phyloP scores from a whole-genome alignment of 208 protist genomes.

The Crithidia sp. region DNA sequence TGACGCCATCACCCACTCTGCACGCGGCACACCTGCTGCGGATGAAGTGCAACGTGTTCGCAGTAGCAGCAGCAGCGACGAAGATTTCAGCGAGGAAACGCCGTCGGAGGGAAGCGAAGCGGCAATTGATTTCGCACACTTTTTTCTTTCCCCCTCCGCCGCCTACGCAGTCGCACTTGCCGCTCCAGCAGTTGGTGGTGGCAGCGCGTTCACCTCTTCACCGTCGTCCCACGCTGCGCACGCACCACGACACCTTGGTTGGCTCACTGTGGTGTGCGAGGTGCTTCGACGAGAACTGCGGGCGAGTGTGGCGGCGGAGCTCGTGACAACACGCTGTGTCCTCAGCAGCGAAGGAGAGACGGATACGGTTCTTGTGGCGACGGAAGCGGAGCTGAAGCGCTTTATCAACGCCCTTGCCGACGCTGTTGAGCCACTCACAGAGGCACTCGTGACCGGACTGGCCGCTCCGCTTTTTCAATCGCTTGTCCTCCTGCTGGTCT shows the following conservation, averaged over 20 bases:
- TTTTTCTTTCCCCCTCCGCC: constrained; percentile 40
- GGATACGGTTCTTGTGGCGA: constrained; percentile 1
- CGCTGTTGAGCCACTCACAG: constrained; percentile 35
- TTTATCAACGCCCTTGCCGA: constrained; percentile 50
- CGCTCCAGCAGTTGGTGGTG: neutral
- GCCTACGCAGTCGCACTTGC: constrained; percentile 30
- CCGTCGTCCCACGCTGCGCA: constrained; percentile 1
- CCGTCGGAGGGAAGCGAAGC: neutral
- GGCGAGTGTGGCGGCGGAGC: constrained; percentile 19
- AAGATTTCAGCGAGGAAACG: neutral
- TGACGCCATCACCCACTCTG: neutral
- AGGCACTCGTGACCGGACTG: constrained; percentile 27
- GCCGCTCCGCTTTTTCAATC: constrained; percentile 31
- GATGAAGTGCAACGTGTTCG: neutral
- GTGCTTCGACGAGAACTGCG: constrained; percentile 51
- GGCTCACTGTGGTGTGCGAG: constrained; percentile 50
- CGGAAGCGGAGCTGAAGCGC: constrained; percentile 21
- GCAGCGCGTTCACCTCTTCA: neutral
- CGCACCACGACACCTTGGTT: constrained; percentile 14
- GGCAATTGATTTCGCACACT: constrained; percentile 17
- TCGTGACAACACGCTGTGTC: constrained; percentile 15
- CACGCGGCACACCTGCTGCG: neutral
- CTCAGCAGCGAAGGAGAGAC: neutral
- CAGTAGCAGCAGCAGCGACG: neutral
- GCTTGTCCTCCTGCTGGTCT: constrained; percentile 48